These are phyloP conservation scores for Quercus phellos DNA, from an alignment of 331 rosid species.

Conservation along the genomic window DNA sequence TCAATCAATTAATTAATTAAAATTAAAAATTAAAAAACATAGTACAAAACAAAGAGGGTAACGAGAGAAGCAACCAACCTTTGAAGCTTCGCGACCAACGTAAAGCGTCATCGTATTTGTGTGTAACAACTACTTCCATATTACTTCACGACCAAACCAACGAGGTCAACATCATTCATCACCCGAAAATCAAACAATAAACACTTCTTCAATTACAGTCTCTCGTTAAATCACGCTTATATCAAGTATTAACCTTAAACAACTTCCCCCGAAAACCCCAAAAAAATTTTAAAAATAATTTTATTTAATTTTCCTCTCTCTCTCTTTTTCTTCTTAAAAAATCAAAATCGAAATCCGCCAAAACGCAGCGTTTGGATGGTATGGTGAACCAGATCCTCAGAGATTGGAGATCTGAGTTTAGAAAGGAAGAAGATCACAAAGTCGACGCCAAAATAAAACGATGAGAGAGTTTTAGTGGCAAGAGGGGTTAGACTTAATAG, in stretches of 20 bases:
- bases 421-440: not conserved
- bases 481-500: not conserved
- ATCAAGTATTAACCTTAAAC: not conserved
- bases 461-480: not conserved
- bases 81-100: slow-evolving; percentile 94
- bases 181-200: not conserved
- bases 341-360: slow-evolving; percentile 9
- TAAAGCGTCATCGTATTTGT: slow-evolving; percentile 72
- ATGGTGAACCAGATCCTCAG: not conserved
- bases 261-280: too few relatives aligned
- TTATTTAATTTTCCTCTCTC: too few relatives aligned
- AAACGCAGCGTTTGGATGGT: not conserved
- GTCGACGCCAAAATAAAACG: too few relatives aligned
- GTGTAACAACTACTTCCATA: slow-evolving; percentile 59
- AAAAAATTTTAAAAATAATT: too few relatives aligned
- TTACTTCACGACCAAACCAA: slow-evolving; percentile 48
- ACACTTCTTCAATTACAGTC: not conserved
- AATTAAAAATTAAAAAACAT: not conserved
- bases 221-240: not conserved
- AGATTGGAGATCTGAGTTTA: slow-evolving; percentile 11
- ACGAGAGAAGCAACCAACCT: slow-evolving; percentile 43
- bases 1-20: slow-evolving; percentile 1
- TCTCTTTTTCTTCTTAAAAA: not conserved
- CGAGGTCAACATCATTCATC: slow-evolving; percentile 46
- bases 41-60: not conserved